Conservation (phyloP, 768 basidiomycete genomes). For the Trametes cingulata region DNA sequence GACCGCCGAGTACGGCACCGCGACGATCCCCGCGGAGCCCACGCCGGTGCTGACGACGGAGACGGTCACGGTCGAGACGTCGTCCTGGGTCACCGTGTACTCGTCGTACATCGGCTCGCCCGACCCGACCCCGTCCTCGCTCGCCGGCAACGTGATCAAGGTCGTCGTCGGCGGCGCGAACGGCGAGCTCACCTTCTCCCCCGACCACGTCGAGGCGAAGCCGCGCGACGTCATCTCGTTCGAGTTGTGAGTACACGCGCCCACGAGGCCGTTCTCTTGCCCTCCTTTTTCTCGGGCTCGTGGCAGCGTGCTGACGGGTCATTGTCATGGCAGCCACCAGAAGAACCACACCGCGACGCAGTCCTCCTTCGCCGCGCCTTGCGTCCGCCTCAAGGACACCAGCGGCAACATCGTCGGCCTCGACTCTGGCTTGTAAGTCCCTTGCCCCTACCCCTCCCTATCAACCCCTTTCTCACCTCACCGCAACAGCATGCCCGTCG, state of each 20-base stretch:
- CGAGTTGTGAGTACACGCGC: conserved; percentile 49
- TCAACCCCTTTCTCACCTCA: neutral
- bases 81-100: conserved; percentile 60
- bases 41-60: conserved; percentile 44
- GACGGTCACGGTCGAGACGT: conserved; percentile 39
- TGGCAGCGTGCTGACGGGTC: conserved; percentile 1
- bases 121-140: conserved; percentile 51
- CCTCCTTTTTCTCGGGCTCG: too few relatives aligned
- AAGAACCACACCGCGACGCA: conserved; percentile 73
- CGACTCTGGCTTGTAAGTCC: conserved; percentile 58
- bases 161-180: conserved; percentile 55
- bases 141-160: conserved; percentile 47
- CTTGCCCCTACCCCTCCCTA: neutral
- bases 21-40: conserved; percentile 53
- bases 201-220: conserved; percentile 48
- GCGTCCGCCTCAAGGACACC: conserved; percentile 42
- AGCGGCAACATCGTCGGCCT: conserved; percentile 45
- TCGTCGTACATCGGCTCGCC: conserved; percentile 56
- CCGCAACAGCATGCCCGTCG: conserved; percentile 39
- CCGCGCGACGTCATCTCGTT: conserved; percentile 60
- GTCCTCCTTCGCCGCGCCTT: conserved; percentile 61
- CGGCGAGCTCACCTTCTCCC: conserved; percentile 50
- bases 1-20: conserved; percentile 53
- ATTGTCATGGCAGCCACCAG: conserved; percentile 43
- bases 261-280: neutral